Evolutionary conservation across 2,329 filamentous ascomycete species (phyloP).

Genomic region (Camillea tinctor): DNA sequence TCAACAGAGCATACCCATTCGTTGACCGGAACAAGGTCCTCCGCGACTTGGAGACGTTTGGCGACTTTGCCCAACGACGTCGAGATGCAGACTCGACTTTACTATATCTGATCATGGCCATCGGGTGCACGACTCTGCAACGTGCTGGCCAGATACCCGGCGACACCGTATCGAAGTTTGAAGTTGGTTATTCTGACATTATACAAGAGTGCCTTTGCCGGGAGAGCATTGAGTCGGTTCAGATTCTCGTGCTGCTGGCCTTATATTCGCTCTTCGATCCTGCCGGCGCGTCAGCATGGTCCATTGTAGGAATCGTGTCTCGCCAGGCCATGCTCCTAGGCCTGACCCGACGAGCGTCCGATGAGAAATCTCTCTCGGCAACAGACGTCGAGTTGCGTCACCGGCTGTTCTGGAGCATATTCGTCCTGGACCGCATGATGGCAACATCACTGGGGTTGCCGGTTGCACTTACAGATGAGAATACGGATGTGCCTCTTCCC

Average conservation of each 20-base stretch:
- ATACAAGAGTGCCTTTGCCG: constrained; percentile 39
- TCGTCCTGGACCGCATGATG: constrained; percentile 46
- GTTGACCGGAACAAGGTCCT: constrained; percentile 38
- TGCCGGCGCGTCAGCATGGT: constrained; percentile 38
- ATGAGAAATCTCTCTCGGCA: constrained; percentile 26
- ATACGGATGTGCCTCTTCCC: constrained; percentile 41
- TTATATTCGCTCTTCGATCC: constrained; percentile 46
- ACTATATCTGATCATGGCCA: constrained; percentile 45
- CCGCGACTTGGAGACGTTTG: constrained; percentile 33
- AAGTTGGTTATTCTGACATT: constrained; percentile 40
- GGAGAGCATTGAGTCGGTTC: constrained; percentile 38
- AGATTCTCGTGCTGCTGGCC: constrained; percentile 41
- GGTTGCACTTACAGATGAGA: constrained; percentile 38
- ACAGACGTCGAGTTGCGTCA: constrained; percentile 34
- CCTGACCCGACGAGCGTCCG: constrained; percentile 32
- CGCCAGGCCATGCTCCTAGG: constrained; percentile 40
- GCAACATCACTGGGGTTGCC: constrained; percentile 41
- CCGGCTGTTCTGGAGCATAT: constrained; percentile 46
- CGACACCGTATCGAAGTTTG: constrained; percentile 32
- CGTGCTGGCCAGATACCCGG: constrained; percentile 40
- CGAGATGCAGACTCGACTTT: constrained; percentile 35
- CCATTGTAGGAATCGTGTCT: constrained; percentile 40
- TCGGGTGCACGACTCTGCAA: constrained; percentile 44
- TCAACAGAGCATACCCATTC: constrained; percentile 46
- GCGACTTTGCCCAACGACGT: constrained; percentile 21